Conservation (phyloP, 345 rosid species). For the Boechera divaricarpa region DNA sequence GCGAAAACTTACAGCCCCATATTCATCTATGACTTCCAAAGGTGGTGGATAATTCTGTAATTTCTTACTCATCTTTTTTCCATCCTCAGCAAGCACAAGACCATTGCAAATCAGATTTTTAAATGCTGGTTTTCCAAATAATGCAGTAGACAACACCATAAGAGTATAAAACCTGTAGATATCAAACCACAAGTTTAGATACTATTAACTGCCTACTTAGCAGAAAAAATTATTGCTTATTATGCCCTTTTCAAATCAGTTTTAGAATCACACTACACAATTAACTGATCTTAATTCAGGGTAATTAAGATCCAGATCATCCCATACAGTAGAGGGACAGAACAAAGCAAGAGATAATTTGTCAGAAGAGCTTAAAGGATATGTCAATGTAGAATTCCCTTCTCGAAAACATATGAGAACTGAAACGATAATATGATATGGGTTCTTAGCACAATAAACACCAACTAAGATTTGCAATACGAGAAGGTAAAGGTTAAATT, state of each 20-base stretch:
- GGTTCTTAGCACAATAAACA: neutral
- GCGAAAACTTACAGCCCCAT: slow-evolving; percentile 85
- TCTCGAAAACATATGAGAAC: neutral
- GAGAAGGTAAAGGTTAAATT: neutral
- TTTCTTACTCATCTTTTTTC: slow-evolving; percentile 96
- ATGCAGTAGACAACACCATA: slow-evolving; percentile 98
- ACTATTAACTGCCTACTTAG: neutral
- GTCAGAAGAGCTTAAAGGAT: neutral
- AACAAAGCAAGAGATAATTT: slow-evolving; percentile 7
- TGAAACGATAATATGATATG: slow-evolving; percentile 10
- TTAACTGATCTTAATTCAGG: neutral
- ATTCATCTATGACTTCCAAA: slow-evolving; percentile 80
- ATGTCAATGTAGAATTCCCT: neutral
- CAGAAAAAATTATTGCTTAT: neutral
- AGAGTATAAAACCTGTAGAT: slow-evolving; percentile 91
- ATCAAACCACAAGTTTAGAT: slow-evolving; percentile 10
- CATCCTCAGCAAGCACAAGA: slow-evolving; percentile 97
- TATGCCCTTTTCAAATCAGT: neutral
- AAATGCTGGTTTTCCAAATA: slow-evolving; percentile 94
- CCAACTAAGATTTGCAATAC: slow-evolving; percentile 9
- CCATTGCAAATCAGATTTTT: slow-evolving; percentile 97
- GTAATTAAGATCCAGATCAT: slow-evolving; percentile 18
- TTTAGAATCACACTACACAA: slow-evolving; percentile 21
- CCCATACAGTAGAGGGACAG: neutral
- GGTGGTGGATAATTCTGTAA: slow-evolving; percentile 94